Base-by-base conservation (phyloP, 192 early-diverging fungal species). In the Piromyces finnis region DNA sequence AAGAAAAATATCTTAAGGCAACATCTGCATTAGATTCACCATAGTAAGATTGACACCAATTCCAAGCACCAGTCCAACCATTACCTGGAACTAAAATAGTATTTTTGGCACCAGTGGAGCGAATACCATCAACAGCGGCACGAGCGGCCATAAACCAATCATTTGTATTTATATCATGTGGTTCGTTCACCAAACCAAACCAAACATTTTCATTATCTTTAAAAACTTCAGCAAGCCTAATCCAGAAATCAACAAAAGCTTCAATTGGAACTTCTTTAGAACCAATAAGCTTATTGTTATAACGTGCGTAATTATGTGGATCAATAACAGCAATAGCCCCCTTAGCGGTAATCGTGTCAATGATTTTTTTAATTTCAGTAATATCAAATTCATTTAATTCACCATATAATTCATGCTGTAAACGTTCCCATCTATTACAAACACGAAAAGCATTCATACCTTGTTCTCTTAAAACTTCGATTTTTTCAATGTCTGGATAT, bases 101-200 rank as follows among this genome's bases (percentile, higher is more conserved):
- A 78, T 84, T 84, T 5, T 37, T 84, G 29, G 78, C 82, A 13
- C 83, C 83, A 29, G 83, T 84, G 27, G 83, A 35, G 14, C 83
- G 83, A 78, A 84, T 84, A 28, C 79, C 83, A 78, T 84, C 81
- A 83, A 84, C 81, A 77, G 83, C 30, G 29, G 77, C 83, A 77
- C 81, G 82, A 51, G 77, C 80, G 9, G 26, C 77, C n/a, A 11
- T 77, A 9, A 80, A 41, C 80, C 84, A 84, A n/a, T 28, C 28
- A 28, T 79, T 30, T 3, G 83, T 41, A n/a, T 30, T 14, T 15
- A 78, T 32, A 28, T 37, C 79, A 37, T 78, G 29, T 59, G 83
- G 83, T 37, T 84, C 83, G 77, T 84, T 83, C 78, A 83, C 83
- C 12, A 83, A 30, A 27, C 83, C 81, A 51, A 83, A 81, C n/a